phyloP scores from a whole-genome alignment of 2,329 filamentous ascomycete species.

The Colletotrichum graminicola region DNA sequence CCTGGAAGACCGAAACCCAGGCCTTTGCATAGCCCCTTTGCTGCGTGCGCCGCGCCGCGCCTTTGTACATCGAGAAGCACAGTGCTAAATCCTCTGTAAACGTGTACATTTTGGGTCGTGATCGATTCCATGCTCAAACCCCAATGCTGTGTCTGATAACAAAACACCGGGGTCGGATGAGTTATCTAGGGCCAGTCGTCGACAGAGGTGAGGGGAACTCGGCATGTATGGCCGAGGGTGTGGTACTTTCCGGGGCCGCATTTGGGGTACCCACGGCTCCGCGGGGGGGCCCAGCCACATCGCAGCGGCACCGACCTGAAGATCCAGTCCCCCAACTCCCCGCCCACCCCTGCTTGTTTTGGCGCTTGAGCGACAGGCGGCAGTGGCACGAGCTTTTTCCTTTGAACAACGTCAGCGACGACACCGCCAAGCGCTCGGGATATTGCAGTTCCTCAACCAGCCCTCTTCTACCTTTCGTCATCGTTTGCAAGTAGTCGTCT shows the following conservation, averaged over 20 bases:
- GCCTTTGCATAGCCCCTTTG: background rate
- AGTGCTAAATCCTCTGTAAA: background rate
- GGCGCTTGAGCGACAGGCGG: background rate
- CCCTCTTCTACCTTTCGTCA: background rate
- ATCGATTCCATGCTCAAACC: background rate
- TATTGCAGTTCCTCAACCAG: background rate
- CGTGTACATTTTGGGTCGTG: background rate
- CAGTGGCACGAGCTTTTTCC: slow-evolving; percentile 6
- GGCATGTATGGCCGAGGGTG: slow-evolving; percentile 19
- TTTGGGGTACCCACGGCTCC: slow-evolving; percentile 36
- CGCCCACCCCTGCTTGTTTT: slow-evolving; percentile 6
- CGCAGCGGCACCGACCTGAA: slow-evolving; percentile 3
- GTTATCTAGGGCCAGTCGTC: slow-evolving; percentile 7
- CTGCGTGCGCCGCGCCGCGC: background rate
- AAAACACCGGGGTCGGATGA: background rate
- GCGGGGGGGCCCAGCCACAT: slow-evolving; percentile 29
- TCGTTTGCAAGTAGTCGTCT: background rate
- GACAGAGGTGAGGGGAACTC: slow-evolving; percentile 25
- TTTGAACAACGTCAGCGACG: background rate
- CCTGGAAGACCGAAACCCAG: background rate
- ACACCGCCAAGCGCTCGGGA: too few relatives aligned
- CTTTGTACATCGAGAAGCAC: background rate
- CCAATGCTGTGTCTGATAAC: background rate
- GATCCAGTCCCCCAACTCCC: slow-evolving; percentile 4
- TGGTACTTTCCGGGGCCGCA: slow-evolving; percentile 24